phyloP scores from a whole-genome alignment of 805 yeast genomes.

The Naumovozyma baii region DNA sequence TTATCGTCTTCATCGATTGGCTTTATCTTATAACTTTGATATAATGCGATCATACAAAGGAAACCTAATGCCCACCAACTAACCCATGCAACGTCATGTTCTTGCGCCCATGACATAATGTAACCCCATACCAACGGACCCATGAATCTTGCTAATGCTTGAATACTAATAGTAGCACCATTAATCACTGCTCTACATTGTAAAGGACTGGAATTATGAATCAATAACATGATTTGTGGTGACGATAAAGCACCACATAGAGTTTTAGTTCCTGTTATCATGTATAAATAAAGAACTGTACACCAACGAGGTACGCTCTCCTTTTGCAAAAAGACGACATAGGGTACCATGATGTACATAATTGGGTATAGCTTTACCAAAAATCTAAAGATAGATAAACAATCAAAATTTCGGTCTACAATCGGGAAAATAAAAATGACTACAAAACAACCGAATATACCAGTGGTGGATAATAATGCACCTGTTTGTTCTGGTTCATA shows the following conservation, averaged over 20 bases:
- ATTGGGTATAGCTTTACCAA: constrained; percentile 37
- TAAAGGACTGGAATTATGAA: constrained; percentile 46
- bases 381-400: constrained; percentile 36
- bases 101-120: constrained; percentile 32
- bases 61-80: constrained; percentile 29
- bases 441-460: constrained; percentile 42
- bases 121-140: constrained; percentile 53
- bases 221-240: constrained; percentile 44
- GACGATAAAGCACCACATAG: constrained; percentile 39
- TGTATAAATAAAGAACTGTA: constrained; percentile 24
- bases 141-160: constrained; percentile 45
- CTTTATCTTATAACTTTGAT: constrained; percentile 23
- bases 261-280: constrained; percentile 29
- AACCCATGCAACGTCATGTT: constrained; percentile 24
- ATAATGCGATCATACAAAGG: constrained; percentile 22
- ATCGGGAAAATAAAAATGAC: constrained; percentile 43
- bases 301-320: constrained; percentile 23
- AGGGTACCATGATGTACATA: constrained; percentile 39
- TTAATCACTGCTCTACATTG: constrained; percentile 50
- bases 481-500: constrained; percentile 41
- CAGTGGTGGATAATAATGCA: constrained; percentile 40
- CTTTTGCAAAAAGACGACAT: constrained; percentile 35
- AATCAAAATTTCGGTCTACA: constrained; percentile 39
- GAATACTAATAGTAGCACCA: constrained; percentile 44
- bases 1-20: constrained; percentile 21